Evolutionary conservation across 2,329 filamentous ascomycete genomes (phyloP), one percentile per base, ranked within the genome.

Genomic region (Phaeophleospora eucalypticola): DNA sequence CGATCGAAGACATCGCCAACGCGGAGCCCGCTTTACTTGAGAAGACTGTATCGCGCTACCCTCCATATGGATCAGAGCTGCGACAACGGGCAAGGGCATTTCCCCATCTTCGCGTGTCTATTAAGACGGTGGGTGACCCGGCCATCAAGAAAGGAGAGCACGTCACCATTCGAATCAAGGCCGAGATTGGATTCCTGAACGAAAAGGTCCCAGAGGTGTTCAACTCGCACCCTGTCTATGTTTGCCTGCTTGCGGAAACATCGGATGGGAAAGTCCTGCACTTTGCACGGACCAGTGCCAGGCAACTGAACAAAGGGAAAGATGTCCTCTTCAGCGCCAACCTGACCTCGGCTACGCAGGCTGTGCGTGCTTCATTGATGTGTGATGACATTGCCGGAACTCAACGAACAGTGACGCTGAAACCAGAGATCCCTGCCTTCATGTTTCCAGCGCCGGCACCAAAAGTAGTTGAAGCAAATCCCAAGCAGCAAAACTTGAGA

Each of bases 361-460:
- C 75, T 2, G 78, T 93, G 27, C 75, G 75, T 18, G 87, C 82
- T 50, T 81, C 83, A 61, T 74, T 90, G 40, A 86, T 87, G 65
- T 97, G 90, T 55, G 91, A 96, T 68, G 84, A 89, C 36, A 85
- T 97, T 58, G 80, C 79, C 51, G 80, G 80, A 9, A 83, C 80
- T 9, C 65, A 76, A 59, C 71, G 74, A 50, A 68, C 71, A 49
- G 80, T 78, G 4, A 71, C 73, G 18, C 51, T 83, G 9, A 74
- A 71, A 42, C 75, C 75, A 4, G 67, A 74, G 32, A 61, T 83
- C 17, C 68, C 73, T 12, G 47, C 64, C 8, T 68, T 68, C 2
- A 58, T 69, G 35, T 81, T 78, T 60, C 68, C 49, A n/a, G 16
- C 41, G 20, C 12, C 36, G 34, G 57, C 68, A 46, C 46, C 19